Conservation (phyloP, 2,329 filamentous ascomycete species). For the Ceratocystis lukuohia region DNA sequence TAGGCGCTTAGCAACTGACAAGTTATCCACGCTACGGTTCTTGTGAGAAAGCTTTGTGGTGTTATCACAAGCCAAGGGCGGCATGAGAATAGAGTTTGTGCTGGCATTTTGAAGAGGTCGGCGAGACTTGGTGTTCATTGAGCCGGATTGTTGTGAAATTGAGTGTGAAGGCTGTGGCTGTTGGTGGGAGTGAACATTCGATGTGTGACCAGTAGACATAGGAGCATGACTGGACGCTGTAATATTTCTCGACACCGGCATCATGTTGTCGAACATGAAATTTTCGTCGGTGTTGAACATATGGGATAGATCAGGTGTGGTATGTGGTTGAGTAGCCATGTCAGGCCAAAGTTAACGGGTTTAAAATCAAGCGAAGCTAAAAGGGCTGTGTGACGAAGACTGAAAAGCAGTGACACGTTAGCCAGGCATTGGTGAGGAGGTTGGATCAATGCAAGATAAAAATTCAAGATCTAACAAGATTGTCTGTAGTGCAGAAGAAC, state of each 20-base stretch:
- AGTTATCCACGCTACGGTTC: conserved; percentile 9
- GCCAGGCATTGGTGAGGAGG: conserved; percentile 13
- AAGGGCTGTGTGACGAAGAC: conserved; percentile 14
- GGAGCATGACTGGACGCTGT: conserved; percentile 42
- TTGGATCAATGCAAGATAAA: conserved; percentile 3
- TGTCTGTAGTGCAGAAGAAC: background rate
- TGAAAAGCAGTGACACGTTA: conserved; percentile 15
- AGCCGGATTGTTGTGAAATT: background rate
- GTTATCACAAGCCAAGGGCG: background rate
- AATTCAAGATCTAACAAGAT: background rate
- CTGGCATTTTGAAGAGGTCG: conserved; percentile 16
- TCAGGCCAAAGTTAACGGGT: conserved; percentile 7
- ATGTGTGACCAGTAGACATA: conserved; percentile 35
- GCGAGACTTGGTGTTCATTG: conserved; percentile 12
- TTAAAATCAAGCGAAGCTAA: conserved; percentile 9
- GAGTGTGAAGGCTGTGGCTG: background rate
- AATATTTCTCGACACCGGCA: conserved; percentile 21
- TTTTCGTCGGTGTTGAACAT: conserved; percentile 40
- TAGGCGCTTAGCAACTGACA: conserved; percentile 7
- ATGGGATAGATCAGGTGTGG: conserved; percentile 28
- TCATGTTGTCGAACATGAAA: conserved; percentile 25
- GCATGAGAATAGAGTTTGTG: conserved; percentile 14
- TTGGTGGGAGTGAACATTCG: background rate
- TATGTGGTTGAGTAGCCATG: conserved; percentile 10
- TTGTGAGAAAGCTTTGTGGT: conserved; percentile 10